Evolutionary conservation across 2,329 filamentous ascomycete species (phyloP), one percentile per base, ranked within the genome.

Genomic region (Parastagonospora avenae): DNA sequence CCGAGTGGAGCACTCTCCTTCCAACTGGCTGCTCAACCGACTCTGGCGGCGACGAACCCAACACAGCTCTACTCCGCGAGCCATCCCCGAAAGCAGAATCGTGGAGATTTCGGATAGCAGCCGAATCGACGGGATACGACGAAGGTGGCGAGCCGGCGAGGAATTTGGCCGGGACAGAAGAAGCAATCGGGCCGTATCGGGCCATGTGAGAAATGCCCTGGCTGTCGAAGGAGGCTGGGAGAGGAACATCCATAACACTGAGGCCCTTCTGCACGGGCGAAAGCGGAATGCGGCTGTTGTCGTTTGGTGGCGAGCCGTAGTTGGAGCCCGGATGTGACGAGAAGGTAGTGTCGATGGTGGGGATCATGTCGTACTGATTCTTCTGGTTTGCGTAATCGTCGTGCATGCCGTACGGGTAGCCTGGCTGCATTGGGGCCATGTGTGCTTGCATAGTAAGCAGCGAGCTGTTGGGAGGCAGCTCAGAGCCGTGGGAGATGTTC

Each of bases 141-240:
- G 91, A 92, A 1, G 88, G 85, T 2, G 91, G 89, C 4, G 92
- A 92, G 8, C 89, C 92, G 45, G 96, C 92, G 60, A 97, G 79
- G 65, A 97, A 97, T 64, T 93, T 91, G 44, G 91, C 90, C 8
- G 94, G 94, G 9, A 97, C 90, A 0, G 93, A 97, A 0, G 92
- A 91, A 7, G 93, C 92, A 74, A 95, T 92, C 0, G 92, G 91
- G 0, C 90, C 94, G 71, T 92, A 92, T 52, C 91, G 86, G 14
- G 93, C 92, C 55, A 91, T 92, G 71, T 93, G 90, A 9, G 92
- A 97, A 46, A 97, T 90, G 42, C 92, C 93, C 67, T 97, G 94
- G 64, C 92, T 96, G 74, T 97, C 94, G 72, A 97, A 97, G 0
- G 93, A 97, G 8, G 92, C 91, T 1, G 94, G 94, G 8, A 97